phyloP scores from a whole-genome alignment of 192 early-diverging fungal species.

The Podila horticola region DNA sequence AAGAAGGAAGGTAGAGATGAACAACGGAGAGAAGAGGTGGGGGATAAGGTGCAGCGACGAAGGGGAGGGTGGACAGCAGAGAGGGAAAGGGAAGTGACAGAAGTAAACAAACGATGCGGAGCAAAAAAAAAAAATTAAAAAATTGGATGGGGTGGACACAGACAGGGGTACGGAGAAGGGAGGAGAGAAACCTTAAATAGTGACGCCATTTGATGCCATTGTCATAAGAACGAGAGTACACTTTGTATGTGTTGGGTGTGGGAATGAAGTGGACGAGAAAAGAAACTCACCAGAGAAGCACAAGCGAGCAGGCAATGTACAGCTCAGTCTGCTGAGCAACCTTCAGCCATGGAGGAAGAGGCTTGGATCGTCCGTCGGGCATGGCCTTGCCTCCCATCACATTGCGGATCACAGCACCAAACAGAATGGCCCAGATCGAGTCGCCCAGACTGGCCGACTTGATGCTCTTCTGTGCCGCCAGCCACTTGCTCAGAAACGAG shows the following conservation, averaged over 20 bases:
- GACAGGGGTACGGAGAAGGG: not conserved
- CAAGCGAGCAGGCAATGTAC: conserved; percentile 63
- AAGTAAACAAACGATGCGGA: not conserved
- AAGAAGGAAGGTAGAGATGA: not conserved
- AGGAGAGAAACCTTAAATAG: not conserved
- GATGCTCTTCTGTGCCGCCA: conserved; percentile 55
- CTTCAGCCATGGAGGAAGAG: conserved; percentile 60
- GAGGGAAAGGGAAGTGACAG: not conserved
- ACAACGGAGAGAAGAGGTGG: not conserved
- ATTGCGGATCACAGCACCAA: conserved; percentile 58
- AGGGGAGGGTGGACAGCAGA: no score
- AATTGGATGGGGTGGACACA: not conserved
- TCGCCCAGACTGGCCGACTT: conserved; percentile 59
- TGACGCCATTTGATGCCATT: conserved; percentile 7
- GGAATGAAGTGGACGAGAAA: no score
- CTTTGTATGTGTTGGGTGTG: not conserved
- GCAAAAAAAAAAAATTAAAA: no score
- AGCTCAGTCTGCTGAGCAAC: conserved; percentile 64
- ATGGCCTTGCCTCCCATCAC: conserved; percentile 28
- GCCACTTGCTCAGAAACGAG: conserved; percentile 58
- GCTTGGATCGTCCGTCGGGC: conserved; percentile 41
- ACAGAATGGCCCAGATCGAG: conserved; percentile 66
- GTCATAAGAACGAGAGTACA: not conserved
- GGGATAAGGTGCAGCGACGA: not conserved
- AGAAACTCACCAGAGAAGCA: conserved; percentile 51